phyloP scores from a whole-genome alignment of 495 filamentous ascomycete genomes.

The Apiosordaria backusii region DNA sequence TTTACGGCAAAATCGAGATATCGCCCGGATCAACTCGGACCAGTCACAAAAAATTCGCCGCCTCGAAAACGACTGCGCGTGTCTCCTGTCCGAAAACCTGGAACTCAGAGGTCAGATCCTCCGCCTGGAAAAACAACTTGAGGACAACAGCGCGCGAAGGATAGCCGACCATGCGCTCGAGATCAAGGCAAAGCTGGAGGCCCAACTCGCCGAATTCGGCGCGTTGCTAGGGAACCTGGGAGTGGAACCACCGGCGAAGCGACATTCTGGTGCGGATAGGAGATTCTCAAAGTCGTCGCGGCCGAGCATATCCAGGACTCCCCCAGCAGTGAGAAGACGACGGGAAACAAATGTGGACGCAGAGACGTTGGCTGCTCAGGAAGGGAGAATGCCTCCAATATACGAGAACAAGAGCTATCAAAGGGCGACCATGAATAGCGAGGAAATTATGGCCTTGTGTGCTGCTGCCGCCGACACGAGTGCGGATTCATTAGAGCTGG shows the following conservation, averaged over 20 bases:
- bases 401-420: conserved; percentile 76
- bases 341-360: conserved; percentile 49
- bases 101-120: conserved; percentile 74
- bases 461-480: conserved; percentile 45
- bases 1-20: conserved; percentile 89
- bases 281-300: conserved; percentile 25
- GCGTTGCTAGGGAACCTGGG: conserved; percentile 62
- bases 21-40: conserved; percentile 83
- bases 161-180: conserved; percentile 61
- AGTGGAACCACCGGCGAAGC: conserved; percentile 42
- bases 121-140: conserved; percentile 63
- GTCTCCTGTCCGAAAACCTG: conserved; percentile 83
- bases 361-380: conserved; percentile 52
- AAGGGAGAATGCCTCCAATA: conserved; percentile 75
- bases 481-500: conserved; percentile 60
- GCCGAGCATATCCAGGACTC: conserved; percentile 29
- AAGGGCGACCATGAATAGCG: conserved; percentile 61
- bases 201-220: conserved; percentile 63
- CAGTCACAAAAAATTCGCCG: conserved; percentile 86
- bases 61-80: conserved; percentile 79
- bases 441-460: conserved; percentile 48
- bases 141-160: conserved; percentile 44
- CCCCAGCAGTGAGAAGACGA: conserved; percentile 40
- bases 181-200: conserved; percentile 66
- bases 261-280: conserved; percentile 33